Evolutionary conservation across 192 early-diverging fungal genomes (phyloP).

Genomic region (Backusella luteola): DNA sequence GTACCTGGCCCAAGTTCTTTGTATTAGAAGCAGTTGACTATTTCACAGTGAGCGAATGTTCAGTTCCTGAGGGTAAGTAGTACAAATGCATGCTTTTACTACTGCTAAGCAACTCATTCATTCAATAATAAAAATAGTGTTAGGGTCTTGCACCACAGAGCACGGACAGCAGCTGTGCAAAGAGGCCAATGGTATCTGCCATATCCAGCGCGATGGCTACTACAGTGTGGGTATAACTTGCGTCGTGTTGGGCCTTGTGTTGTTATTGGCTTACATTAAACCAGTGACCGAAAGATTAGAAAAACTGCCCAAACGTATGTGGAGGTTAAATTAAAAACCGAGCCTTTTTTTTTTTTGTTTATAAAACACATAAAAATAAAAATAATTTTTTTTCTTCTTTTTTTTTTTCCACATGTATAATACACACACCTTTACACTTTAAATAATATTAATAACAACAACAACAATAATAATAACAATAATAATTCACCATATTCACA

Average conservation of each 20-base stretch:
- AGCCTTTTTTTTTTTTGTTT: neutral
- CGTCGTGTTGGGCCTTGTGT: constrained; percentile 62
- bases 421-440: no score
- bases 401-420: neutral
- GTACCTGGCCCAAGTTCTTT: constrained; percentile 96
- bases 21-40: constrained; percentile 89
- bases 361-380: neutral
- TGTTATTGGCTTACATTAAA: constrained; percentile 59
- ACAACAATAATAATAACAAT: neutral
- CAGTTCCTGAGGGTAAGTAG: constrained; percentile 40
- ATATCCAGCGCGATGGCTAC: constrained; percentile 79
- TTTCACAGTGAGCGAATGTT: constrained; percentile 80
- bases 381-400: neutral
- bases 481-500: neutral
- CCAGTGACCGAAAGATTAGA: constrained; percentile 63
- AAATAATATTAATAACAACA: neutral
- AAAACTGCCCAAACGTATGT: constrained; percentile 31
- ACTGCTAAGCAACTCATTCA: neutral
- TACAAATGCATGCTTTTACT: neutral
- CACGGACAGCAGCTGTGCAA: neutral
- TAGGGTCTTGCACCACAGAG: neutral
- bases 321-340: constrained; percentile 17
- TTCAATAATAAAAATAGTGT: neutral
- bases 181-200: constrained; percentile 43
- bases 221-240: constrained; percentile 75